These are phyloP conservation scores for Chrysanthemum lavandulifolium DNA, from an alignment of 129 eudicot species.

Conservation along the genomic window DNA sequence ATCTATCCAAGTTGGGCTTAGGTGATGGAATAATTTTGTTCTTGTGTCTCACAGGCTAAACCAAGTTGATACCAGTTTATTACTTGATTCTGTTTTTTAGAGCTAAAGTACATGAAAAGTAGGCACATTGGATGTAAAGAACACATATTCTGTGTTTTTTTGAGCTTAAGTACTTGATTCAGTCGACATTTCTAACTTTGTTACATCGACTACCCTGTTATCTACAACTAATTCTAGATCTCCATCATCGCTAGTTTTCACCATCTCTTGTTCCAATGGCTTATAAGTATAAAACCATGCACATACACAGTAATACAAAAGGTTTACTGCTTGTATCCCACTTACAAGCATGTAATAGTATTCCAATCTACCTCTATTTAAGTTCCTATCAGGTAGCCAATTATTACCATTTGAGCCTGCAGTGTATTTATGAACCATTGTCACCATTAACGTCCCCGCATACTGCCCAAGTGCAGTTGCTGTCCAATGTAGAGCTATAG, in stretches of 20 bases:
- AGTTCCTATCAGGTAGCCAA: conserved; percentile 5
- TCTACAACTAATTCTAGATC: no score
- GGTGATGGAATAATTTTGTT: no score
- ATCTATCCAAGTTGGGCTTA: background rate
- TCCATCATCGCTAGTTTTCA: no score
- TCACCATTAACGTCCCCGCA: background rate
- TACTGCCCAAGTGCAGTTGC: background rate
- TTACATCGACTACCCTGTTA: no score
- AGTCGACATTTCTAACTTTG: no score
- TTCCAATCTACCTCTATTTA: background rate
- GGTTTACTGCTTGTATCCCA: background rate
- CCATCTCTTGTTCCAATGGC: background rate
- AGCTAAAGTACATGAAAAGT: no score
- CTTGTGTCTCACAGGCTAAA: no score
- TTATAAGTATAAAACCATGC: background rate
- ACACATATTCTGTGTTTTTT: no score
- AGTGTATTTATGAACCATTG: background rate
- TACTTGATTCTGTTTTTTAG: no score
- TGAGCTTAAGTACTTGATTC: no score
- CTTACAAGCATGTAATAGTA: background rate
- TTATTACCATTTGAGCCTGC: background rate
- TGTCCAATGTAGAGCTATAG: background rate
- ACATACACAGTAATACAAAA: background rate
- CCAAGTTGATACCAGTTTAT: no score
- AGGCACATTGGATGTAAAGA: no score